Base-by-base conservation (phyloP, 805 yeast species). In the Candida ulmi region DNA sequence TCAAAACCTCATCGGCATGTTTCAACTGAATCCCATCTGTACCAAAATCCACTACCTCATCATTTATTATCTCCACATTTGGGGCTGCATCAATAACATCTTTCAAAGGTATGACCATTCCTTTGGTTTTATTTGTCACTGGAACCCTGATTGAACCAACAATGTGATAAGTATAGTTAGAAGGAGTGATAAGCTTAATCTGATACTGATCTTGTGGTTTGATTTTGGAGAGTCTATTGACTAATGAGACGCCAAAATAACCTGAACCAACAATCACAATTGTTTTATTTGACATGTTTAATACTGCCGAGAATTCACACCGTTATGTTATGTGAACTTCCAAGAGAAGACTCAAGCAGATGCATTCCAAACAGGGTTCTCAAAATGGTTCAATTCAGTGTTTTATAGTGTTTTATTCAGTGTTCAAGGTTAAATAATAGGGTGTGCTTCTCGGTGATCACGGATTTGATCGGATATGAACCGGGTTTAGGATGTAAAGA, bases 21-120 rank as follows among this genome's bases (percentile, higher is more conserved):
- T 36, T 33, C 11, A 57, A 43, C 5, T 19, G 16, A 8, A 58
- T 54, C 11, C 34, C 19, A 7, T 34, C 16, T 2, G 41, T 50
- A 31, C 43, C 51, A 33, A 61, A 51, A 17, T 35, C 16, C 3
- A 31, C 41, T 3, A 45, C 58, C 25, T 42, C 44, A 33, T 54
- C 57, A 17, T 43, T 33, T 7, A 59, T 33, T 5, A 59, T 8
- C 12, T 53, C 52, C 4, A 61, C 49, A 28, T 28, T 16, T 7
- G 9, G n/a, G 1, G 39, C 33, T 3, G 36, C 29, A 25, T 53
- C 47, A 3, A 57, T 17, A 1, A 53, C 36, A 3, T 52, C 48
- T 11, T 33, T 39, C 24, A 62, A 26, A 12, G 52, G 51, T 12
- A 45, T 21, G 11, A 54, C 34, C 0, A 48, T 36, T 2, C 44